Conservation (phyloP, 208 protist species). For the Jaenimonas drosophilae region DNA sequence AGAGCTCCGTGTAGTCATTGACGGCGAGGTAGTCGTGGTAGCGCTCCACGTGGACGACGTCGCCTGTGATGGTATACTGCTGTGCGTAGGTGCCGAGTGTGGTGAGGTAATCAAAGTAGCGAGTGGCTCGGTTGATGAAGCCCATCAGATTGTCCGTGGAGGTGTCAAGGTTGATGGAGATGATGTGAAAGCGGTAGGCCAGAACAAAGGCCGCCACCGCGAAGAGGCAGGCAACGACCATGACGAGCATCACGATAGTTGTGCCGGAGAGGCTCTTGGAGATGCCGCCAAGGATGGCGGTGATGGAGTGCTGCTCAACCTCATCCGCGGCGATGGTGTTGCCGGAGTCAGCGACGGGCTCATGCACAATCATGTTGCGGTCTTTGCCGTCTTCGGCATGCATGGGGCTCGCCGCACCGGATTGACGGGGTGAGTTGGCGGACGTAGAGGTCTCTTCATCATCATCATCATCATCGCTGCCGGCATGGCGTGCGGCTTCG, state of each 20-base stretch:
- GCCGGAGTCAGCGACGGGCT: no score
- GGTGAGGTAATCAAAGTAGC: constrained; percentile 5
- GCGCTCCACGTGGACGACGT: constrained; percentile 6
- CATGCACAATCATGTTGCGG: no score
- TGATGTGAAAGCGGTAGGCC: constrained; percentile 3
- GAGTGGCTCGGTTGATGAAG: not conserved
- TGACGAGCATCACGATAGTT: not conserved
- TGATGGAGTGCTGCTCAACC: not conserved
- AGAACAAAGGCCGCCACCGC: constrained; percentile 2
- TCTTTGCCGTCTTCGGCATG: no score
- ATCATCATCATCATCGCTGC: no score
- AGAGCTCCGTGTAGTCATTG: not conserved
- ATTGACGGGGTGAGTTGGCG: no score
- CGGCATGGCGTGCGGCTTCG: no score
- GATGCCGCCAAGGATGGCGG: no score
- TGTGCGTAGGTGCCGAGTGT: constrained; percentile 3
- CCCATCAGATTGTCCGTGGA: not conserved
- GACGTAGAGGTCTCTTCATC: no score
- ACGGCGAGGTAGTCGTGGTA: constrained; percentile 6
- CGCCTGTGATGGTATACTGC: constrained; percentile 13
- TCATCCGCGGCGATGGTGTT: no score
- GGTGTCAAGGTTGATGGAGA: not conserved
- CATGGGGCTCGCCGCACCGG: no score
- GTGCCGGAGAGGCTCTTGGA: no score
- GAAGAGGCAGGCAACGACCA: not conserved